A percentile compares a stretch with the other conserved stretches of the same genome.
phyloP scores from a whole-genome alignment of 495 filamentous ascomycete species.

The Apiosordaria backusii region DNA sequence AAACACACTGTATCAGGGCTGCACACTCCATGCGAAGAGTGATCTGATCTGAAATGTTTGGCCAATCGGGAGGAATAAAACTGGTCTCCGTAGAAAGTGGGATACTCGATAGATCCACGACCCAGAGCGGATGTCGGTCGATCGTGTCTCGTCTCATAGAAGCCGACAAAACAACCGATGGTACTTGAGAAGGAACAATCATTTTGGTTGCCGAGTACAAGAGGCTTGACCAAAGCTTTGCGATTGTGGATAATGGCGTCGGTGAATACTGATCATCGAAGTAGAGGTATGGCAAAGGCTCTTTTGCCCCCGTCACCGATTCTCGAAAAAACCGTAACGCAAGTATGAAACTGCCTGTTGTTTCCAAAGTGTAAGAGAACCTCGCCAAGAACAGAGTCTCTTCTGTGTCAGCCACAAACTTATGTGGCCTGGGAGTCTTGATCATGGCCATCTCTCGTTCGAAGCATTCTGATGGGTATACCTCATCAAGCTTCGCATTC shows the following conservation, averaged over 20 bases:
- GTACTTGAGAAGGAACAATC: background rate
- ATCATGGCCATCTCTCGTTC: slow-evolving; percentile 14
- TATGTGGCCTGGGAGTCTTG: slow-evolving; percentile 4
- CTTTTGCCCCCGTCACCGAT: background rate
- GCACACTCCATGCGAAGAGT: background rate
- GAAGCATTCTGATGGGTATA: slow-evolving; percentile 6
- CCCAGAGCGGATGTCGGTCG: background rate
- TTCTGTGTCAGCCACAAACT: background rate
- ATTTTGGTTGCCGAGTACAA: background rate
- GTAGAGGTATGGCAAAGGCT: background rate
- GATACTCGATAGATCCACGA: background rate
- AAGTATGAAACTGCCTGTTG: slow-evolving; percentile 1
- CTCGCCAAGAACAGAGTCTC: slow-evolving; percentile 3
- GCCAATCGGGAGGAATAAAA: background rate
- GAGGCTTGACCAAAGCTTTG: background rate
- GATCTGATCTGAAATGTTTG: slow-evolving; percentile 4
- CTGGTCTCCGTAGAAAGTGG: background rate
- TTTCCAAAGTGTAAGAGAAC: slow-evolving; percentile 6
- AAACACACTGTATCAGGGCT: background rate
- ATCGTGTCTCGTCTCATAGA: background rate
- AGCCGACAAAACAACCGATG: background rate
- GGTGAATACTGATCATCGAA: slow-evolving; percentile 1
- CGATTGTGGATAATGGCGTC: background rate
- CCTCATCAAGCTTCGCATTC: slow-evolving; percentile 5
- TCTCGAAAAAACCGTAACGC: background rate